These are phyloP conservation scores for Papiliotrema terrestris DNA, from an alignment of 1,284 basidiomycete genomes.

Conservation along the genomic window DNA sequence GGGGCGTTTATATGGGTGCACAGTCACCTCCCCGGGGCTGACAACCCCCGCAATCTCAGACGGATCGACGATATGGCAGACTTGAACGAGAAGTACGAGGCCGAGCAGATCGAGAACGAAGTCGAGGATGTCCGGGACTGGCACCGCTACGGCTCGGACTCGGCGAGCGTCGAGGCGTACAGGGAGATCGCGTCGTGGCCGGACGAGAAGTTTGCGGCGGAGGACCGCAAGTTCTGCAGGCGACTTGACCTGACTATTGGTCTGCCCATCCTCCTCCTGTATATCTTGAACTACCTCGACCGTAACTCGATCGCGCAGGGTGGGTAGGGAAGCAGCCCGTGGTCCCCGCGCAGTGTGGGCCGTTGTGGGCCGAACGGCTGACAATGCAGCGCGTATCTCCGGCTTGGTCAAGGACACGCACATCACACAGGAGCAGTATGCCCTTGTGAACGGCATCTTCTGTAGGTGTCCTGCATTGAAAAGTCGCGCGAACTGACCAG, in stretches of 20 bases:
- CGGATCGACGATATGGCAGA: too few relatives aligned
- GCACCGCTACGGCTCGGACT: background rate
- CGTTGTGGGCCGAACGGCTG: background rate
- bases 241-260: background rate
- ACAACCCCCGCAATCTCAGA: too few relatives aligned
- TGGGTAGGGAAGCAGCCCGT: background rate
- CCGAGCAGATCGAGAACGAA: background rate
- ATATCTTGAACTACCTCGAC: constrained; percentile 9
- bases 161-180: background rate
- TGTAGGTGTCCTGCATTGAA: constrained; percentile 1
- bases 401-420: constrained; percentile 1
- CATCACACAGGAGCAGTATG: constrained; percentile 2
- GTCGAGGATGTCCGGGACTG: background rate
- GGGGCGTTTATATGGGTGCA: too few relatives aligned
- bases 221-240: background rate
- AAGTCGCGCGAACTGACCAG: too few relatives aligned
- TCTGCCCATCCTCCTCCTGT: background rate
- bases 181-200: background rate
- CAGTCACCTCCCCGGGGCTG: too few relatives aligned
- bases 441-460: constrained; percentile 4
- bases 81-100: background rate
- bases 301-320: constrained; percentile 8
- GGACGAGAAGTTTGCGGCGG: background rate
- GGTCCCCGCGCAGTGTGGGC: too few relatives aligned
- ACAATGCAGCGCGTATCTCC: background rate